phyloP scores from a whole-genome alignment of 495 filamentous ascomycete genomes.

The Talaromyces borbonicus region DNA sequence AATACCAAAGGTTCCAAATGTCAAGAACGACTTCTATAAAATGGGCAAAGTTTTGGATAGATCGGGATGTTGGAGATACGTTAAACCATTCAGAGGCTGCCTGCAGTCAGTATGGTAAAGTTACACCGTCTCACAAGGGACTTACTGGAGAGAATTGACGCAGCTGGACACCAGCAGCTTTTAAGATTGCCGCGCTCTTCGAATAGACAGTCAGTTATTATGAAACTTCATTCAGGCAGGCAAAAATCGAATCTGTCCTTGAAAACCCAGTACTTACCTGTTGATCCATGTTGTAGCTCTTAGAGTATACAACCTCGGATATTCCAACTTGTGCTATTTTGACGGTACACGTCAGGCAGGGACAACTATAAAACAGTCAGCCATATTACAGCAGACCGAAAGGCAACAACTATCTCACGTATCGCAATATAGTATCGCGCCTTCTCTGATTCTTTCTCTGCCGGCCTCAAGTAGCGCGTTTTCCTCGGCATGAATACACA shows the following conservation, averaged over 20 bases:
- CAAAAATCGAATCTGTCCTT: too few relatives aligned
- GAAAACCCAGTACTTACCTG: too few relatives aligned
- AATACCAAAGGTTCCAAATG: not conserved
- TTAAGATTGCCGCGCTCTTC: constrained; percentile 68
- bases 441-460: constrained; percentile 72
- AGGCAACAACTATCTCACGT: constrained; percentile 40
- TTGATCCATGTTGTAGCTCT: constrained; percentile 87
- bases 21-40: constrained; percentile 1
- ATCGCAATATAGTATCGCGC: constrained; percentile 82
- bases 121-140: not conserved
- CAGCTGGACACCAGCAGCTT: constrained; percentile 63
- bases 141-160: constrained; percentile 76
- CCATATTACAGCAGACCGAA: not conserved
- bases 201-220: constrained; percentile 10
- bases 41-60: not conserved
- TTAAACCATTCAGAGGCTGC: constrained; percentile 40
- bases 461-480: constrained; percentile 93
- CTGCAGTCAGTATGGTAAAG: constrained; percentile 8
- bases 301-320: constrained; percentile 85
- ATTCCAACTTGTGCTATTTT: constrained; percentile 97
- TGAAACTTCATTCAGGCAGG: not conserved
- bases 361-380: constrained; percentile 45
- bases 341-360: constrained; percentile 95
- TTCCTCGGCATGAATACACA: constrained; percentile 95
- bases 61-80: constrained; percentile 27